A percentile compares a stretch with the other conserved stretches of the same genome.
These are phyloP conservation scores for Gossypium australe DNA, from an alignment of 345 rosid species.

Conservation along the genomic window DNA sequence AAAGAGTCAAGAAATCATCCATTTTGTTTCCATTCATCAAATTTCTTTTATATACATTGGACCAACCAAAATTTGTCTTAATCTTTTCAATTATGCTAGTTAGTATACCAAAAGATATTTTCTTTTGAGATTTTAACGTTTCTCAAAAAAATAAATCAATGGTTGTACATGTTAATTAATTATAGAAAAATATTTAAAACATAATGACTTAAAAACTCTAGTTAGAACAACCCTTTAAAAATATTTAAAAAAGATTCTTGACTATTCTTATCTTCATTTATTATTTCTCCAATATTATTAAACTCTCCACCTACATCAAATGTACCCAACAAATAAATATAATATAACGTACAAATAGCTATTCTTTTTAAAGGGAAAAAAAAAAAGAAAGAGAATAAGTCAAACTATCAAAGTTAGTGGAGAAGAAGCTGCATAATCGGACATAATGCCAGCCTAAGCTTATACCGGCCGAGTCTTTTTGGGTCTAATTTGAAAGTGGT, in stretches of 20 bases:
- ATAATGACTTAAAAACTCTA: neutral
- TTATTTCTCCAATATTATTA: neutral
- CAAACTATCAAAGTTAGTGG: neutral
- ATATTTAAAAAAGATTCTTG: neutral
- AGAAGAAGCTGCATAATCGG: neutral
- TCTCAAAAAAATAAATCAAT: neutral
- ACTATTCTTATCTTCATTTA: neutral
- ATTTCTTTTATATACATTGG: neutral
- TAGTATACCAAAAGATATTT: neutral
- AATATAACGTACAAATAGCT: no score
- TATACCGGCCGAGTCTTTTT: neutral
- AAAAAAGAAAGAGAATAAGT: neutral
- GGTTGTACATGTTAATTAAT: neutral
- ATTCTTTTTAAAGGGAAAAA: neutral
- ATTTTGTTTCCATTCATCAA: neutral
- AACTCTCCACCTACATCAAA: neutral
- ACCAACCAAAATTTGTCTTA: neutral
- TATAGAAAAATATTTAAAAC: neutral
- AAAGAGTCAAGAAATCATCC: neutral
- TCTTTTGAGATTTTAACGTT: neutral
- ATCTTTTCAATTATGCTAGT: neutral
- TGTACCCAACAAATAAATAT: neutral
- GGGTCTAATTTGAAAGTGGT: conserved; percentile 12
- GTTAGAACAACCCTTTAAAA: neutral
- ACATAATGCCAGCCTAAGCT: neutral